phyloP scores from a whole-genome alignment of 1,139 yeast species.

The Candida frijolesensis region DNA sequence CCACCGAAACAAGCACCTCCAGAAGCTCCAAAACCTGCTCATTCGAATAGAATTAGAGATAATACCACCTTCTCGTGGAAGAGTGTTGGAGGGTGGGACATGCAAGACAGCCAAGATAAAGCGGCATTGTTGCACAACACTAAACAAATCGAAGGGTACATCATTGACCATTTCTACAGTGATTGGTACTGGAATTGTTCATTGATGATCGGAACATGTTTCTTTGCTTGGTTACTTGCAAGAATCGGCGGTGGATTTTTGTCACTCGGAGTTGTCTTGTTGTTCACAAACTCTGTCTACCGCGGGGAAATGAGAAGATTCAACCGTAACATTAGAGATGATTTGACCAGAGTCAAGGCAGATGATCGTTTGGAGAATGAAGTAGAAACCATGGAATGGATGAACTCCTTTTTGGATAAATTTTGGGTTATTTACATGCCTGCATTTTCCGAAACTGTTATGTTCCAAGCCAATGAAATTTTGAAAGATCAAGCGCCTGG shows the following conservation, averaged over 20 bases:
- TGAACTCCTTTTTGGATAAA: constrained; percentile 72
- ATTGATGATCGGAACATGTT: constrained; percentile 67
- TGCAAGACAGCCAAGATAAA: constrained; percentile 26
- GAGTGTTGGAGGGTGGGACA: constrained; percentile 46
- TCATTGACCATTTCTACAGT: constrained; percentile 65
- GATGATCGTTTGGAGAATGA: constrained; percentile 61
- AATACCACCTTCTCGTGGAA: constrained; percentile 44
- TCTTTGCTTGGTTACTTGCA: constrained; percentile 67
- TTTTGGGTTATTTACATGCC: constrained; percentile 91
- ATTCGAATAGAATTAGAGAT: constrained; percentile 24
- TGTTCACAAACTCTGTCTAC: constrained; percentile 67
- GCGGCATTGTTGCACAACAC: constrained; percentile 24
- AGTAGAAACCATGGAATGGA: constrained; percentile 78
- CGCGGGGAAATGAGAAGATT: constrained; percentile 72
- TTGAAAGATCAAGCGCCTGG: constrained; percentile 78
- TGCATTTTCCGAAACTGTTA: constrained; percentile 74
- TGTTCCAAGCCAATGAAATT: constrained; percentile 63
- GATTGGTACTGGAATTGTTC: constrained; percentile 75
- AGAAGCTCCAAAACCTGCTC: constrained; percentile 17
- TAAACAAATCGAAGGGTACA: constrained; percentile 54
- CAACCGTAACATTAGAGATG: constrained; percentile 72
- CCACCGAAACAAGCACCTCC: constrained; percentile 10
- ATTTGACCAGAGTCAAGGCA: constrained; percentile 63
- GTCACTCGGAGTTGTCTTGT: constrained; percentile 56
- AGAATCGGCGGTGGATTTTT: constrained; percentile 60